These are phyloP conservation scores for Naganishia onofrii DNA, from an alignment of 768 basidiomycete species.

Conservation along the genomic window DNA sequence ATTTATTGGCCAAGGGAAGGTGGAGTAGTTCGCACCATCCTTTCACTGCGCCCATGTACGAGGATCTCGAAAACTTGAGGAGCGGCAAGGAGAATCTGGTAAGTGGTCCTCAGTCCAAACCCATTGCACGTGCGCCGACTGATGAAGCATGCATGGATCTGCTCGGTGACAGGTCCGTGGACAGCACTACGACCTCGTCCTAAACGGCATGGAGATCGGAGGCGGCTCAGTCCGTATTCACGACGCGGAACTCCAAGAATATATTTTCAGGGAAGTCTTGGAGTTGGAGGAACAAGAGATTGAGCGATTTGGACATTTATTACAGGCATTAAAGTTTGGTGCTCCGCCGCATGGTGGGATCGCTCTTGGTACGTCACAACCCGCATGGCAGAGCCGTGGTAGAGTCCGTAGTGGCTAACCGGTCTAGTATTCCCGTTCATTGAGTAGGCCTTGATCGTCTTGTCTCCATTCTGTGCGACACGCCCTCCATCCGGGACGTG, in stretches of 20 bases:
- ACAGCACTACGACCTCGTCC: conserved; percentile 92
- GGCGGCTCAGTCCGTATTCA: conserved; percentile 92
- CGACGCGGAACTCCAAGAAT: conserved; percentile 79
- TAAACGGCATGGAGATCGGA: conserved; percentile 90
- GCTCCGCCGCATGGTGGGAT: conserved; percentile 96
- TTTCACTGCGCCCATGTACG: conserved; percentile 91
- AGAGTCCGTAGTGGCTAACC: neutral
- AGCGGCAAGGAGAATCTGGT: conserved; percentile 62
- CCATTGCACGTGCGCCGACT: neutral
- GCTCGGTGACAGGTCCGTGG: conserved; percentile 71
- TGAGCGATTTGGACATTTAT: conserved; percentile 73
- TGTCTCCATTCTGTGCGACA: conserved; percentile 82
- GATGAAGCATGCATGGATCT: neutral
- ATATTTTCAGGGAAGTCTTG: conserved; percentile 71
- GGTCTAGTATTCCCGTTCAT: conserved; percentile 31
- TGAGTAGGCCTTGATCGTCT: conserved; percentile 81
- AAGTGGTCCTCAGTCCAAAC: neutral
- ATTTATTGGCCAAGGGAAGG: conserved; percentile 75
- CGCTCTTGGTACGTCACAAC: conserved; percentile 69
- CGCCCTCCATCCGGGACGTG: conserved; percentile 86
- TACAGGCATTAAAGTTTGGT: conserved; percentile 81
- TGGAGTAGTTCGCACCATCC: conserved; percentile 95
- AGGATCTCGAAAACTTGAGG: conserved; percentile 77
- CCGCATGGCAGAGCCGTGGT: neutral
- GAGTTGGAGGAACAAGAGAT: conserved; percentile 75